Conservation (phyloP, 2,329 filamentous ascomycete species). For the Curvularia sp. region DNA sequence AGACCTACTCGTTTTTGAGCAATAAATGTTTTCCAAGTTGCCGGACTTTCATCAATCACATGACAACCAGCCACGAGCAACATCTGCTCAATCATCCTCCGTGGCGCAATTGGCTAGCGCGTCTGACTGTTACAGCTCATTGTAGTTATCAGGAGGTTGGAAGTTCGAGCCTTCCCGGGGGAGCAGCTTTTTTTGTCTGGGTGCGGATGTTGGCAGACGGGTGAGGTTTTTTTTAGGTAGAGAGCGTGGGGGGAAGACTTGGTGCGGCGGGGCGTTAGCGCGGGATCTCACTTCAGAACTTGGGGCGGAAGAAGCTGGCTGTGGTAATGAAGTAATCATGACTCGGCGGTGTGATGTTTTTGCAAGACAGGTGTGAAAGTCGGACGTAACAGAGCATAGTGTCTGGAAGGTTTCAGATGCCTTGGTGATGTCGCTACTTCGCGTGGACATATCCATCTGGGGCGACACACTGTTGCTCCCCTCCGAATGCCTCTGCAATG, state of each 20-base stretch:
- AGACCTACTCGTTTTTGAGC: background rate
- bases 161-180: constrained; percentile 46
- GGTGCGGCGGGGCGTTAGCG: constrained; percentile 2
- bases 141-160: constrained; percentile 41
- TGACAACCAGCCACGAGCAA: constrained; percentile 26
- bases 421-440: background rate
- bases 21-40: background rate
- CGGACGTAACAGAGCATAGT: background rate
- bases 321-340: background rate
- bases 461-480: background rate
- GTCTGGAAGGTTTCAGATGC: background rate
- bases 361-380: background rate
- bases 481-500: background rate
- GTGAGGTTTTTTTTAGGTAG: background rate
- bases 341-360: background rate
- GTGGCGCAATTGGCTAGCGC: constrained; percentile 64
- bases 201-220: background rate
- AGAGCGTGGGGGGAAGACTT: background rate
- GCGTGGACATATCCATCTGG: background rate
- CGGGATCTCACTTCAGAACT: background rate
- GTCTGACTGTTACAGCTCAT: constrained; percentile 62
- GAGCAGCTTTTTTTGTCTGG: constrained; percentile 28
- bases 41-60: constrained; percentile 19
- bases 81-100: constrained; percentile 40
- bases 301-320: background rate